A percentile compares a stretch with the other conserved stretches of the same genome.
Conservation (phyloP, 495 filamentous ascomycete genomes). For the Entonaema liquescens region DNA sequence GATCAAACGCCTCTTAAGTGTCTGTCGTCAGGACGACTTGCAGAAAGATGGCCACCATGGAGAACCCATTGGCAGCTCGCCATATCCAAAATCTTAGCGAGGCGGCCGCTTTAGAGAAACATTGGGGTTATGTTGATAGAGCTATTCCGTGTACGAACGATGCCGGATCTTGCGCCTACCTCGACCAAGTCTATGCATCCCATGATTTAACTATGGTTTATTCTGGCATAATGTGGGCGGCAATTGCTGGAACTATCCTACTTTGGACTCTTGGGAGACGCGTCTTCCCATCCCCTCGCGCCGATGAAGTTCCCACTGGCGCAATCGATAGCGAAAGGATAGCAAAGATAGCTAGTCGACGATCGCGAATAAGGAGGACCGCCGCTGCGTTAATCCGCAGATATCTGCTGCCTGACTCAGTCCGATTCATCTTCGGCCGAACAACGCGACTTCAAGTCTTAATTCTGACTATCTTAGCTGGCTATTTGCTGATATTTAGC, state of each 20-base stretch:
- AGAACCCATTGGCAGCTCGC: constrained; percentile 29
- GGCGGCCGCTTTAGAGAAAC: constrained; percentile 54
- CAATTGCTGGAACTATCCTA: constrained; percentile 60
- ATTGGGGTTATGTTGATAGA: constrained; percentile 70
- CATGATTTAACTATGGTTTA: constrained; percentile 70
- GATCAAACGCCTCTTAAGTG: constrained; percentile 1
- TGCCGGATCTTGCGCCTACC: constrained; percentile 68
- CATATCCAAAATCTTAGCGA: constrained; percentile 53
- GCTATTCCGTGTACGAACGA: constrained; percentile 68
- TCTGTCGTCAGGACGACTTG: background rate
- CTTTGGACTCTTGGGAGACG: constrained; percentile 55
- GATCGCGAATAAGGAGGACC: constrained; percentile 40
- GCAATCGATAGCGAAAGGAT: constrained; percentile 16
- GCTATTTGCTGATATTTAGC: constrained; percentile 68
- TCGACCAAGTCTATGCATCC: constrained; percentile 66
- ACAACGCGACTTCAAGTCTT: constrained; percentile 53
- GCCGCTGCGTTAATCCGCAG: constrained; percentile 47
- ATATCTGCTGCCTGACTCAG: constrained; percentile 56
- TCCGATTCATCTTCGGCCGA: constrained; percentile 48
- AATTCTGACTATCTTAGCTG: constrained; percentile 56
- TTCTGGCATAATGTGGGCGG: constrained; percentile 67
- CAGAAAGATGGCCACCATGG: constrained; percentile 27
- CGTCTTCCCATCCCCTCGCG: constrained; percentile 49
- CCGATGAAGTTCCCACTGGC: constrained; percentile 48
- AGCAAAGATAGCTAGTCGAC: constrained; percentile 17